These are phyloP conservation scores for Eragrostis tef DNA, from an alignment of 202 grass and related monocot genomes.

Conservation along the genomic window DNA sequence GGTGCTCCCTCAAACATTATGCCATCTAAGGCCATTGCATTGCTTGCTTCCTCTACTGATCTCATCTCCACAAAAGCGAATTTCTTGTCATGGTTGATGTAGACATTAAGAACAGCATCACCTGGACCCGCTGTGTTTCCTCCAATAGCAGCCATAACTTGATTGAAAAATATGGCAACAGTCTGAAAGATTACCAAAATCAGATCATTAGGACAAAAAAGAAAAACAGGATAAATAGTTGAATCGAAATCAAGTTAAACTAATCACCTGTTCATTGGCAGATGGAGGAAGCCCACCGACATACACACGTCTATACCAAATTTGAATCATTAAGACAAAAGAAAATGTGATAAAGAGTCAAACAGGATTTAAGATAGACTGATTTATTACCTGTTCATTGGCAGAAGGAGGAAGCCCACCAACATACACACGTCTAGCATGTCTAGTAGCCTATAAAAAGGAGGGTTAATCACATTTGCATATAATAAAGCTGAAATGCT, in stretches of 20 bases:
- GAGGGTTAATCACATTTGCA: background rate
- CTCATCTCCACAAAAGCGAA: slow-evolving; percentile 99
- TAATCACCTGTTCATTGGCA: slow-evolving; percentile 86
- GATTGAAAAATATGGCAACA: slow-evolving; percentile 94
- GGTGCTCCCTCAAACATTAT: slow-evolving; percentile 96
- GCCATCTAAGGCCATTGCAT: slow-evolving; percentile 97
- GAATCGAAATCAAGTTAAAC: background rate
- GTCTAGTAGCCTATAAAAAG: slow-evolving; percentile 68
- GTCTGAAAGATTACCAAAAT: slow-evolving; percentile 37
- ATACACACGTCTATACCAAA: slow-evolving; percentile 92
- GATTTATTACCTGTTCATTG: slow-evolving; percentile 83
- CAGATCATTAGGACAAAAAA: background rate
- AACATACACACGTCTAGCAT: slow-evolving; percentile 96
- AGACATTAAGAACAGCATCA: slow-evolving; percentile 98
- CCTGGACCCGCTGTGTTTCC: slow-evolving; percentile 98
- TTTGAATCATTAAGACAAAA: no score
- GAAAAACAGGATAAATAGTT: background rate
- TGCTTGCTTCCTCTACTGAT: slow-evolving; percentile 99
- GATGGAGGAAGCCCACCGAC: slow-evolving; percentile 87
- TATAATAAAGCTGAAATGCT: background rate
- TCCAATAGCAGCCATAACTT: slow-evolving; percentile 93
- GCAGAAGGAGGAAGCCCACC: slow-evolving; percentile 89
- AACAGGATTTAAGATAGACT: background rate
- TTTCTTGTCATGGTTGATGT: slow-evolving; percentile 99
- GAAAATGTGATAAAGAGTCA: background rate